Evolutionary conservation across 352 stramenopile genomes (phyloP).

Genomic region (Pythium periplocum): DNA sequence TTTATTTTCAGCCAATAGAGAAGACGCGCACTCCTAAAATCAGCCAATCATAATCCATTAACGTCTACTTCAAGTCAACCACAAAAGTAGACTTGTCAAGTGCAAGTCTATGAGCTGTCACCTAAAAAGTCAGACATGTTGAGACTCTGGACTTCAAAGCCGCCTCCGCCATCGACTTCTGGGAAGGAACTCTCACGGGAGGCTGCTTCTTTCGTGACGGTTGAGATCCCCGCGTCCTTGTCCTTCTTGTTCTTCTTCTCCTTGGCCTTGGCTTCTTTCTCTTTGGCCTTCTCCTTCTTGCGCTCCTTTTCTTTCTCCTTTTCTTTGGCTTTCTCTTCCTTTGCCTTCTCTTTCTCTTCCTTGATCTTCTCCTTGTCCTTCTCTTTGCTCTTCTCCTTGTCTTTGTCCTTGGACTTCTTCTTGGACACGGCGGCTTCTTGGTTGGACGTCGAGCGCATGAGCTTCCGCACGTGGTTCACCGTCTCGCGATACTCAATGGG

Average conservation of each 20-base stretch:
- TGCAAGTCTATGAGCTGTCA: not conserved
- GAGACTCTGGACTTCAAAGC: constrained; percentile 68
- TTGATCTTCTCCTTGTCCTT: constrained; percentile 20
- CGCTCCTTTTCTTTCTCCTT: constrained; percentile 27
- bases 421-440: constrained; percentile 35
- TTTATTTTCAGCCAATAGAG: no score
- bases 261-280: constrained; percentile 28
- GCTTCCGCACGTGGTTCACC: constrained; percentile 50
- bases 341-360: constrained; percentile 25
- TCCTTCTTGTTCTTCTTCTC: constrained; percentile 22
- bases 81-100: no score
- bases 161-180: constrained; percentile 31
- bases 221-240: constrained; percentile 3
- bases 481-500: constrained; percentile 24
- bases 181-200: constrained; percentile 36
- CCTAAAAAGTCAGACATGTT: constrained; percentile 75
- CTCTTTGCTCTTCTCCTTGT: constrained; percentile 33
- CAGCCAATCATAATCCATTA: no score
- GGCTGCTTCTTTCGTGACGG: constrained; percentile 21
- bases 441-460: constrained; percentile 58
- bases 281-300: constrained; percentile 11
- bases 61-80: no score
- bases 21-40: no score
- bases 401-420: constrained; percentile 37
- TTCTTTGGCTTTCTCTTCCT: constrained; percentile 19